Percentiles rank a stretch among this genome's conserved stretches.
Conservation (phyloP, 176 grass and related monocot species). For the Dendrocalamus sinicus region DNA sequence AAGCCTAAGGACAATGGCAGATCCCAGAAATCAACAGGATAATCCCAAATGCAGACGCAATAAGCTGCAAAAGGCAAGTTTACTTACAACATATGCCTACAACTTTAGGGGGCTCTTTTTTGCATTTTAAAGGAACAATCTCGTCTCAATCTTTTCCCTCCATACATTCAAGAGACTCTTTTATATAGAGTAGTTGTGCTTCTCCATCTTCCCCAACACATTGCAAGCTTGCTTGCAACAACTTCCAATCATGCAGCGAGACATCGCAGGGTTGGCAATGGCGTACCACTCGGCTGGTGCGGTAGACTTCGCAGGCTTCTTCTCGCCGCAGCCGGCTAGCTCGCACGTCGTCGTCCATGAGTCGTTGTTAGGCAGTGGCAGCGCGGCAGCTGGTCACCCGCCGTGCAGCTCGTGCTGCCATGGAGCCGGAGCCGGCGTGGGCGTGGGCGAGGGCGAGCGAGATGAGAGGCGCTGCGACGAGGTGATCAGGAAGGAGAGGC, state of each 20-base stretch:
- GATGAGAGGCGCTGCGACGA: background rate
- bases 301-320: background rate
- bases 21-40: slow-evolving; percentile 30
- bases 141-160: slow-evolving; percentile 8
- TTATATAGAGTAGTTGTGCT: background rate
- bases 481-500: slow-evolving; percentile 49
- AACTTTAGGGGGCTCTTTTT: slow-evolving; percentile 28
- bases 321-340: slow-evolving; percentile 23
- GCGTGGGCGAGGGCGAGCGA: background rate
- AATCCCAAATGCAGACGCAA: slow-evolving; percentile 47
- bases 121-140: slow-evolving; percentile 38
- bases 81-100: slow-evolving; percentile 40
- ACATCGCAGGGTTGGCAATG: slow-evolving; percentile 17
- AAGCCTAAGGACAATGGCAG: slow-evolving; percentile 12
- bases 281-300: slow-evolving; percentile 27
- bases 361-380: background rate
- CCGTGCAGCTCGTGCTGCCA: background rate
- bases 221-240: background rate
- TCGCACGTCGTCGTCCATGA: background rate
- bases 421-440: background rate
- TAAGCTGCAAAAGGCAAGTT: slow-evolving; percentile 10
- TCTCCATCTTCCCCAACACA: slow-evolving; percentile 9
- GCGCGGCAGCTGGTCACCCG: background rate
- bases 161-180: background rate
- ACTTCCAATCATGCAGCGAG: slow-evolving; percentile 45